A percentile compares a stretch with the other conserved stretches of the same genome.
These are phyloP conservation scores for Mucor irregularis DNA, from an alignment of 371 early-diverging fungal genomes.

Conservation along the genomic window DNA sequence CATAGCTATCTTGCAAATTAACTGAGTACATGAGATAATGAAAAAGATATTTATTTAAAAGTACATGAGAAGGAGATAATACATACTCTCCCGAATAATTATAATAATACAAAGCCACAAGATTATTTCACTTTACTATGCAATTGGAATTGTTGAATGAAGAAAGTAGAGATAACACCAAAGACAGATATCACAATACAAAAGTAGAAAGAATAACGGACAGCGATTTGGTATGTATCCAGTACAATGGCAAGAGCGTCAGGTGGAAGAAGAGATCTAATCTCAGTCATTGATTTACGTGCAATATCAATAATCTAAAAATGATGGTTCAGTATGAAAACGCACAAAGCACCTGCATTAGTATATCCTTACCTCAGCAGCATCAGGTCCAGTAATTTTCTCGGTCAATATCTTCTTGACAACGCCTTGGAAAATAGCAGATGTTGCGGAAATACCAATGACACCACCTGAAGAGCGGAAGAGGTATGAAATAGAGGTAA, in stretches of 20 bases:
- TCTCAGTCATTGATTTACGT: conserved; percentile 45
- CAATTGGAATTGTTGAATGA: conserved; percentile 50
- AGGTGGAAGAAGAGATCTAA: conserved; percentile 33
- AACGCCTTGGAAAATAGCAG: conserved; percentile 46
- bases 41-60: too few relatives aligned
- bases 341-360: too few relatives aligned
- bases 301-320: conserved; percentile 50
- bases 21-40: too few relatives aligned
- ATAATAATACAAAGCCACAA: not conserved
- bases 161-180: conserved; percentile 40
- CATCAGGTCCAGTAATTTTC: conserved; percentile 42
- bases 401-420: conserved; percentile 30
- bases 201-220: conserved; percentile 37
- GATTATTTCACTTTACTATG: conserved; percentile 38
- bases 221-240: conserved; percentile 38
- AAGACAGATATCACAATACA: conserved; percentile 33
- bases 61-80: too few relatives aligned
- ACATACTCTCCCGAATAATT: too few relatives aligned
- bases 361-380: conserved; percentile 27
- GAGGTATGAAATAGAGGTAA: conserved; percentile 49
- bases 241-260: conserved; percentile 41
- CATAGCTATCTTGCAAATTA: too few relatives aligned
- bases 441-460: conserved; percentile 41
- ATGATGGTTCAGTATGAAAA: too few relatives aligned
- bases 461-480: conserved; percentile 50